A percentile compares a stretch with the other conserved stretches of the same genome.
phyloP scores from a whole-genome alignment of 1,139 yeast genomes.

The Meyerozyma elateridarum region DNA sequence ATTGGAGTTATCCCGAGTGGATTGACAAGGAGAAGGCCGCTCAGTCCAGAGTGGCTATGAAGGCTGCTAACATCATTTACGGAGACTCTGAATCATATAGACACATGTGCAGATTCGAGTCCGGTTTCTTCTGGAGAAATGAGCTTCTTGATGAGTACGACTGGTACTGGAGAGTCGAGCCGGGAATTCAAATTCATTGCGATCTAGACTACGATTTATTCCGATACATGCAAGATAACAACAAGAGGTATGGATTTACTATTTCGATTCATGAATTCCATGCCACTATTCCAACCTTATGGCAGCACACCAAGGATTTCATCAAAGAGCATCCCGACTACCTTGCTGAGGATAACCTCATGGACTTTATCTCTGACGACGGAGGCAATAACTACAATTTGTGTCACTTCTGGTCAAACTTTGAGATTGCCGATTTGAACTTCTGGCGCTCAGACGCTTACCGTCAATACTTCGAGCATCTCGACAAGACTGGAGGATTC shows the following conservation, averaged over 20 bases:
- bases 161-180: constrained; percentile 74
- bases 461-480: constrained; percentile 58
- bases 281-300: constrained; percentile 55
- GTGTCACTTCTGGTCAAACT: constrained; percentile 94
- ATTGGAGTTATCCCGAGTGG: constrained; percentile 74
- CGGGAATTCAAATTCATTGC: constrained; percentile 57
- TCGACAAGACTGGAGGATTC: constrained; percentile 80
- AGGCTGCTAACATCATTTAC: constrained; percentile 48
- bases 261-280: constrained; percentile 60
- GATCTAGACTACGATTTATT: constrained; percentile 65
- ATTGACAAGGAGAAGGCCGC: constrained; percentile 57
- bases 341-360: constrained; percentile 42
- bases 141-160: constrained; percentile 50
- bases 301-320: constrained; percentile 51
- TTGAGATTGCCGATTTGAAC: constrained; percentile 75
- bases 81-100: constrained; percentile 64
- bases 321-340: constrained; percentile 40
- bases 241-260: constrained; percentile 62
- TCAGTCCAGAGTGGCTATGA: constrained; percentile 43
- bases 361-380: constrained; percentile 54
- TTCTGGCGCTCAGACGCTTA: constrained; percentile 73
- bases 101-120: constrained; percentile 73
- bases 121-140: constrained; percentile 61
- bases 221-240: constrained; percentile 53
- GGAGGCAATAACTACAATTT: constrained; percentile 64